These are phyloP conservation scores for Macrolepiota dolichaula DNA, from an alignment of 768 basidiomycete species.

Conservation along the genomic window DNA sequence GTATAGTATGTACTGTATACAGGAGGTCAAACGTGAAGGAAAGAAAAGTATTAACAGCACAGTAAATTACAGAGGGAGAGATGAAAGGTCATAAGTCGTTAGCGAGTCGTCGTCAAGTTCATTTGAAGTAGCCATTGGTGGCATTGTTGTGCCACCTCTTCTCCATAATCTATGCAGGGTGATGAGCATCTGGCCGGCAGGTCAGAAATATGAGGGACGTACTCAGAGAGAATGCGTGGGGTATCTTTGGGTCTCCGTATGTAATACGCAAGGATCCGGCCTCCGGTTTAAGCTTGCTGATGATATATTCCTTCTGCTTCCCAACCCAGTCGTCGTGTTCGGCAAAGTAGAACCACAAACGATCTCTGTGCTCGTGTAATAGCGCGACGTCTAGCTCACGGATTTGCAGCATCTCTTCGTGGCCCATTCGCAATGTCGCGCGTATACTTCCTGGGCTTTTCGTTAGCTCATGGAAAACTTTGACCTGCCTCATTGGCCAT, in stretches of 20 bases:
- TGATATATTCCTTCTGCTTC: conserved; percentile 41
- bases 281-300: conserved; percentile 36
- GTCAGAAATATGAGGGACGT: conserved; percentile 21
- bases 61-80: neutral
- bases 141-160: conserved; percentile 47
- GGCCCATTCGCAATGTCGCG: conserved; percentile 56
- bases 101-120: neutral
- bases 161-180: conserved; percentile 43
- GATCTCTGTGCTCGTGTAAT: conserved; percentile 34
- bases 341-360: conserved; percentile 55
- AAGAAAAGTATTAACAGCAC: neutral
- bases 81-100: neutral
- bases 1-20: neutral
- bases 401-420: conserved; percentile 68
- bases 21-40: neutral
- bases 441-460: conserved; percentile 47
- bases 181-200: neutral
- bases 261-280: conserved; percentile 32
- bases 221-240: conserved; percentile 78
- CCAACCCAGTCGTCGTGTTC: conserved; percentile 70
- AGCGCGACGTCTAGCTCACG: conserved; percentile 44
- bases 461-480: conserved; percentile 46
- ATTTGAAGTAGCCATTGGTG: conserved; percentile 34
- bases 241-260: conserved; percentile 45
- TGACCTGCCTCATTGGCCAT: conserved; percentile 47